These are phyloP conservation scores for Arthrobotrys pseudoclavata DNA, from an alignment of 2,329 filamentous ascomycete genomes.

Conservation along the genomic window DNA sequence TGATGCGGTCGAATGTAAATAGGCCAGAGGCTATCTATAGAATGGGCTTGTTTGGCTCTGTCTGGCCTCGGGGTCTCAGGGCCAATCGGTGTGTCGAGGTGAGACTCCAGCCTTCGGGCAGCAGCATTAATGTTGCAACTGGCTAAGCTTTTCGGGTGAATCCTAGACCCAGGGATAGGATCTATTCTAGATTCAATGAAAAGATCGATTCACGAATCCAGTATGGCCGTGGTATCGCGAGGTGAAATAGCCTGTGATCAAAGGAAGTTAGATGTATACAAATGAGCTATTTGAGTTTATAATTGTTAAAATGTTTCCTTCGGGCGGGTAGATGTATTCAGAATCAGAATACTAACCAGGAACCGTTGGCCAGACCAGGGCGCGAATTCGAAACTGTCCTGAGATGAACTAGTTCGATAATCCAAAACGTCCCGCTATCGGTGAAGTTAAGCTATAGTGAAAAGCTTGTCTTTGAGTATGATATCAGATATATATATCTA, in stretches of 20 bases:
- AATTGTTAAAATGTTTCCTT: not conserved
- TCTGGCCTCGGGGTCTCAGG: slow-evolving; percentile 16
- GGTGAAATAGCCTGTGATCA: not conserved
- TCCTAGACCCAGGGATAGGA: not conserved
- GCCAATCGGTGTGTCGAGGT: slow-evolving; percentile 26
- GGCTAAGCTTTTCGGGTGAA: not conserved
- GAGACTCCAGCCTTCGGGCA: slow-evolving; percentile 13
- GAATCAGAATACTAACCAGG: not conserved
- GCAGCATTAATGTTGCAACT: not conserved
- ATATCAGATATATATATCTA: slow-evolving; percentile 10
- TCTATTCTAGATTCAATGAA: not conserved
- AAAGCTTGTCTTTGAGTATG: not conserved
- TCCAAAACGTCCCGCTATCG: slow-evolving; percentile 2
- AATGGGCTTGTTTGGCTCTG: slow-evolving; percentile 18
- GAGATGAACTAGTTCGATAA: slow-evolving; percentile 31
- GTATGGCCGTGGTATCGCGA: not conserved
- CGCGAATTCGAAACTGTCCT: slow-evolving; percentile 41
- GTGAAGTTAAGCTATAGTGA: not conserved
- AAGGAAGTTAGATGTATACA: not conserved
- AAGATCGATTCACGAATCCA: not conserved
- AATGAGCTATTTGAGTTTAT: too few relatives aligned
- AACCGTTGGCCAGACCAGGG: not conserved
- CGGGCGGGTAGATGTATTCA: slow-evolving; percentile 11
- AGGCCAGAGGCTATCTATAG: slow-evolving; percentile 12
- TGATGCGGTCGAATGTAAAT: not conserved